A percentile compares a stretch with the other conserved stretches of the same genome.
Evolutionary conservation across 208 protist species (phyloP).

Genomic region (Leishmania tropica): DNA sequence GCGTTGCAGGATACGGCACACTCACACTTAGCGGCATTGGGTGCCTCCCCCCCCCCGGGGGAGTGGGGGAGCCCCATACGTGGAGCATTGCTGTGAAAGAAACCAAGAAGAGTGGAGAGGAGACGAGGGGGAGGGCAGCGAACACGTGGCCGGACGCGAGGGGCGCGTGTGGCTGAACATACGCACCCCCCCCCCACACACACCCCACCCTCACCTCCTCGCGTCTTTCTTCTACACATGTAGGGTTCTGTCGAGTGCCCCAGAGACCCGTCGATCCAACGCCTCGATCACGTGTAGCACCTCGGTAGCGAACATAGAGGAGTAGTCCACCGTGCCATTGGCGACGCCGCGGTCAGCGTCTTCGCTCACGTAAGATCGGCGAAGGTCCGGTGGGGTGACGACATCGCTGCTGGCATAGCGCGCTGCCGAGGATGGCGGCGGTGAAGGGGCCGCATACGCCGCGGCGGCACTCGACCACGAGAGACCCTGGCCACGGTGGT

Average conservation of each 20-base stretch:
- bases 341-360: background rate
- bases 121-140: background rate
- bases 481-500: conserved; percentile 1
- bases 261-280: conserved; percentile 74
- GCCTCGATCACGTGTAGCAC: conserved; percentile 83
- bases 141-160: background rate
- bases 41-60: too few species aligned
- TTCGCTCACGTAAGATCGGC: background rate
- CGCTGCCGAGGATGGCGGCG: background rate
- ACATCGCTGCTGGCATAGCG: background rate
- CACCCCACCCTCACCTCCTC: background rate
- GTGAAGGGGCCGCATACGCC: background rate
- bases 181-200: background rate
- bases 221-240: background rate
- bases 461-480: background rate
- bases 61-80: too few species aligned
- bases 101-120: background rate
- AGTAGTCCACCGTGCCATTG: conserved; percentile 3
- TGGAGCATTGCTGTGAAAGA: background rate
- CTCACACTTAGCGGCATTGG: background rate
- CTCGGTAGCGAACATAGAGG: conserved; percentile 61
- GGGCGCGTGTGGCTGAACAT: background rate
- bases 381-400: background rate
- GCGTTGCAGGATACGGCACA: background rate
- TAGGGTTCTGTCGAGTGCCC: conserved; percentile 53